Conservation (phyloP, 768 basidiomycete genomes). For the Galerina marginata region DNA sequence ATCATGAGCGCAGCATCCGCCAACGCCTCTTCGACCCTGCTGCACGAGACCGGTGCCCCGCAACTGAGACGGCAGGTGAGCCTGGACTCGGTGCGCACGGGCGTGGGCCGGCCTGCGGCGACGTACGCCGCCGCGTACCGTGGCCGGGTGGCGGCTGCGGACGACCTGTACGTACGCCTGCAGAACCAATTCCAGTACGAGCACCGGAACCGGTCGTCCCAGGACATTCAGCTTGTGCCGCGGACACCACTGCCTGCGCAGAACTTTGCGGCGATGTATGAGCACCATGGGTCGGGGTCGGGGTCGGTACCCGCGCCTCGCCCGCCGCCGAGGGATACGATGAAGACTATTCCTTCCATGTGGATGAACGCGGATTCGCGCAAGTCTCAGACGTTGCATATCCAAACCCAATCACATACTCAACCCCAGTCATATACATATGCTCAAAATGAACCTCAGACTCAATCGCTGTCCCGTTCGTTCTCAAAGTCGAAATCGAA, state of each 20-base stretch:
- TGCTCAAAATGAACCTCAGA: not conserved
- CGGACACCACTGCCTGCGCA: constrained; percentile 34
- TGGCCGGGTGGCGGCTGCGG: constrained; percentile 27
- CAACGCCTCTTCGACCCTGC: constrained; percentile 27
- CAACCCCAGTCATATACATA: not conserved
- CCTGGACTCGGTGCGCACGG: constrained; percentile 28
- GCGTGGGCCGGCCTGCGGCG: constrained; percentile 18
- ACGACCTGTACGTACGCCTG: constrained; percentile 32
- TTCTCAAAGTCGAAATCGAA: no score
- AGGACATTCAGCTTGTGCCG: constrained; percentile 37
- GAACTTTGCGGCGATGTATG: constrained; percentile 16
- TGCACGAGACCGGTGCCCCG: constrained; percentile 21
- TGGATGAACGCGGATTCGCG: constrained; percentile 53
- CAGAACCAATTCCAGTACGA: constrained; percentile 12
- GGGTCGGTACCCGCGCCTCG: constrained; percentile 5
- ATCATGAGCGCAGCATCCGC: constrained; percentile 22
- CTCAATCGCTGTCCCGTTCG: no score
- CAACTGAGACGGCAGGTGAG: constrained; percentile 26
- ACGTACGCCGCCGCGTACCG: constrained; percentile 20
- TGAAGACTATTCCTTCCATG: constrained; percentile 48
- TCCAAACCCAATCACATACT: not conserved
- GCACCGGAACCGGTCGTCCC: constrained; percentile 1
- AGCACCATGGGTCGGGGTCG: not conserved
- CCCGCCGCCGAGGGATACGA: constrained; percentile 28
- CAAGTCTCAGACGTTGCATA: constrained; percentile 30